These are phyloP conservation scores for Agastache rugosa DNA, from an alignment of 257 asterid genomes.

Conservation along the genomic window DNA sequence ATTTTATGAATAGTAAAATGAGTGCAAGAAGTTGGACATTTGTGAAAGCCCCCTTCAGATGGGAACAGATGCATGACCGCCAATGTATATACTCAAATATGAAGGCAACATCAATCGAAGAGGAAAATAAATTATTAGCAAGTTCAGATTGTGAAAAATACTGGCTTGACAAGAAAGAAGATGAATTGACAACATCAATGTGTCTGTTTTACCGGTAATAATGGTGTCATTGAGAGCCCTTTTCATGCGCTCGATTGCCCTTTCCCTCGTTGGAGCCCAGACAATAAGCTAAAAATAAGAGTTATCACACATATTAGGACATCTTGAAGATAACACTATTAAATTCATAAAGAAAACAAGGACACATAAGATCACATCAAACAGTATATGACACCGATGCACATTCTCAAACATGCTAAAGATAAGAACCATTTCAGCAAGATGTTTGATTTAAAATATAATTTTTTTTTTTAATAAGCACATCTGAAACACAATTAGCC, in stretches of 20 bases:
- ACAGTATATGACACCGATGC: slow-evolving; percentile 1
- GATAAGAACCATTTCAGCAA: neutral
- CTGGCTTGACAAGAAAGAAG: neutral
- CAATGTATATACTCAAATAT: neutral
- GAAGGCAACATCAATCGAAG: neutral
- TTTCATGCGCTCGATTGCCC: slow-evolving; percentile 96
- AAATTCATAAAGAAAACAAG: slow-evolving; percentile 27
- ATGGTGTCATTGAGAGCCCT: slow-evolving; percentile 95
- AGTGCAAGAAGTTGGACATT: neutral
- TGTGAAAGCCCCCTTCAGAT: neutral
- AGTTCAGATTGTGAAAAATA: neutral
- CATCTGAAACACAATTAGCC: slow-evolving; percentile 25
- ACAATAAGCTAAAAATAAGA: slow-evolving; percentile 74
- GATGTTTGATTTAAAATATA: neutral
- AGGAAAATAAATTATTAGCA: neutral
- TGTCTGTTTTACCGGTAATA: slow-evolving; percentile 64
- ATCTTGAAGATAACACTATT: slow-evolving; percentile 17
- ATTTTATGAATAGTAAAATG: neutral
- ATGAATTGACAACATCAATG: neutral
- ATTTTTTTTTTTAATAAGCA: neutral
- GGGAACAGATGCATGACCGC: neutral
- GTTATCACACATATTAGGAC: slow-evolving; percentile 30
- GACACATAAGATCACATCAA: slow-evolving; percentile 25
- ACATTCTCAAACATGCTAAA: slow-evolving; percentile 5
- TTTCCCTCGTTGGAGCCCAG: slow-evolving; percentile 98